A percentile compares a stretch with the other conserved stretches of the same genome.
phyloP scores from a whole-genome alignment of 2,329 filamentous ascomycete genomes.

The Basipetospora sp. region DNA sequence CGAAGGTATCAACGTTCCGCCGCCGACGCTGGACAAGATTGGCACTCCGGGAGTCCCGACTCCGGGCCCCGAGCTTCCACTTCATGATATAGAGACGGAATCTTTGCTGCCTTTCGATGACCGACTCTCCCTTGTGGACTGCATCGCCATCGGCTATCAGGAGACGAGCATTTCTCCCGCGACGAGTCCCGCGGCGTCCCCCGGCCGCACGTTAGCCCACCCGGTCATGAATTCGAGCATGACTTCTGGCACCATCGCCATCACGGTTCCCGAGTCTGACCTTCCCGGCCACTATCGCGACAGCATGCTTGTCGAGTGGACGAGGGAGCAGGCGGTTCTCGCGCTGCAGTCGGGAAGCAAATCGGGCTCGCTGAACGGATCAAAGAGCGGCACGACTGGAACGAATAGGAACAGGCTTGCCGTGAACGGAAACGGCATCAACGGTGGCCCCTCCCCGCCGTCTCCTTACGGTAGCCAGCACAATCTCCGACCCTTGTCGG shows the following conservation, averaged over 20 bases:
- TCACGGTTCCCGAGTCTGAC: conserved; percentile 29
- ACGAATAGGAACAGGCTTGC: conserved; percentile 41
- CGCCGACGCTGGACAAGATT: conserved; percentile 48
- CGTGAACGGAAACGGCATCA: conserved; percentile 39
- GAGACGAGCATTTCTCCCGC: conserved; percentile 47
- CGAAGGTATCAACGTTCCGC: conserved; percentile 55
- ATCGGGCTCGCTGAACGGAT: conserved; percentile 62
- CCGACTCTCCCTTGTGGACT: conserved; percentile 54
- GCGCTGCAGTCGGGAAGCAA: conserved; percentile 54
- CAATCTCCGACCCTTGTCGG: conserved; percentile 35
- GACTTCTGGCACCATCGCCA: conserved; percentile 20
- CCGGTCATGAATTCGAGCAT: conserved; percentile 41
- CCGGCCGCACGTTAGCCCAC: conserved; percentile 47
- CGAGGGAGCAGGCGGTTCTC: conserved; percentile 56
- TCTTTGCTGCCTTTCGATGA: conserved; percentile 63
- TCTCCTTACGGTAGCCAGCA: conserved; percentile 33
- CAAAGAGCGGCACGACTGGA: conserved; percentile 46
- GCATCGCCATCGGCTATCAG: conserved; percentile 58
- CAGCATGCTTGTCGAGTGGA: conserved; percentile 68
- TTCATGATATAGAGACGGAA: conserved; percentile 43
- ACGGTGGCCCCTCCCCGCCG: conserved; percentile 18
- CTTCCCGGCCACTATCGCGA: conserved; percentile 56
- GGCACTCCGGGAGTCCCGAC: conserved; percentile 33
- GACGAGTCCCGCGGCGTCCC: conserved; percentile 54
- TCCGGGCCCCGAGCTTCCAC: conserved; percentile 30